phyloP scores from a whole-genome alignment of 805 yeast genomes.

The Kuraishia capsulata region DNA sequence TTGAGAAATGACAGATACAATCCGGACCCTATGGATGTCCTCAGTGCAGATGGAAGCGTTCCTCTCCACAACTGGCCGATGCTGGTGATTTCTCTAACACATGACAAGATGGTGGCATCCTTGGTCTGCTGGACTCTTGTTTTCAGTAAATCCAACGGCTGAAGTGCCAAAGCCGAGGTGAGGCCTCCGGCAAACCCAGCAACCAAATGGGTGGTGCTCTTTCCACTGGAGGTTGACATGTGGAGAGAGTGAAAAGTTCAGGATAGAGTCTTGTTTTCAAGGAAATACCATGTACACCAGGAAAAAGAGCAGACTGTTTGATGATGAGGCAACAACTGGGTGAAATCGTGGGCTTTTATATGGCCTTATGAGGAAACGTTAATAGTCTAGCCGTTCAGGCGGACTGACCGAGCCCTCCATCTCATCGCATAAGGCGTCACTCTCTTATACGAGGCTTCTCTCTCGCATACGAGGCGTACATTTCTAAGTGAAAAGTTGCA shows the following conservation, averaged over 20 bases:
- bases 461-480: no score
- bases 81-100: slow-evolving; percentile 30
- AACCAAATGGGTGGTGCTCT: slow-evolving; percentile 40
- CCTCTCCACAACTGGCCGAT: slow-evolving; percentile 78
- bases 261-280: no score
- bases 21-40: slow-evolving; percentile 90
- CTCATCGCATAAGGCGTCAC: no score
- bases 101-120: slow-evolving; percentile 19
- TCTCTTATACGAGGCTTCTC: no score
- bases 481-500: background rate
- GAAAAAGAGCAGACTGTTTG: no score
- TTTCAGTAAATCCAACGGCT: slow-evolving; percentile 84
- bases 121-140: slow-evolving; percentile 71
- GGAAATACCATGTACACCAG: no score
- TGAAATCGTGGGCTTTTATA: no score
- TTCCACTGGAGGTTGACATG: background rate
- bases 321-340: no score
- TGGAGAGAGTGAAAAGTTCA: background rate
- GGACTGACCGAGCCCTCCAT: no score
- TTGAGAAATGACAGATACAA: slow-evolving; percentile 72
- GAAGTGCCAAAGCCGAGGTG: slow-evolving; percentile 68
- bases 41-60: slow-evolving; percentile 78
- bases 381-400: no score
- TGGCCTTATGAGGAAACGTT: no score
- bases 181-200: slow-evolving; percentile 87